These are phyloP conservation scores for Smithsoniella earleae DNA, from an alignment of 163 green algal species.

Conservation along the genomic window DNA sequence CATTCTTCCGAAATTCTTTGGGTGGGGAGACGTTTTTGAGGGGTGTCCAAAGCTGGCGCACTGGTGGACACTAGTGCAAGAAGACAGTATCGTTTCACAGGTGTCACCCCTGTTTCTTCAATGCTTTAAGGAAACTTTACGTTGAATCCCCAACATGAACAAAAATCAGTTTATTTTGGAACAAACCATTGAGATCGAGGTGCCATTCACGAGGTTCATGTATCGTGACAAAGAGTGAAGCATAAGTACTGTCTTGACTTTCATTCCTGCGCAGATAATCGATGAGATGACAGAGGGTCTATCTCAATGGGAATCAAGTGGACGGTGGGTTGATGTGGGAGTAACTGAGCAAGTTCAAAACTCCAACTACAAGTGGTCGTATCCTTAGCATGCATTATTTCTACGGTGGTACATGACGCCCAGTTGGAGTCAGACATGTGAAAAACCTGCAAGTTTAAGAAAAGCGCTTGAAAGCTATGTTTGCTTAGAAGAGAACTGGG, in stretches of 20 bases:
- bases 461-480: no score
- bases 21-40: conserved; percentile 6
- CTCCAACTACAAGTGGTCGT: not conserved
- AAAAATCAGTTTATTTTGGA: not conserved
- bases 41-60: not conserved
- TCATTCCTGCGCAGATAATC: conserved; percentile 4
- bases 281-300: not conserved
- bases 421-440: no score
- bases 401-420: no score
- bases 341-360: not conserved
- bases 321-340: not conserved
- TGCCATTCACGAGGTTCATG: not conserved
- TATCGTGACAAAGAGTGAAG: not conserved
- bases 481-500: no score
- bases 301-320: not conserved
- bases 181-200: not conserved
- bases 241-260: not conserved
- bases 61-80: not conserved
- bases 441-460: no score
- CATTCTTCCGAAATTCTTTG: conserved; percentile 13
- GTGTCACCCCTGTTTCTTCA: not conserved
- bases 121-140: not conserved
- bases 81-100: not conserved
- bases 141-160: not conserved
- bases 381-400: no score